Base-by-base conservation (phyloP, 352 stramenopile genomes). In the Pythium aristosporum region DNA sequence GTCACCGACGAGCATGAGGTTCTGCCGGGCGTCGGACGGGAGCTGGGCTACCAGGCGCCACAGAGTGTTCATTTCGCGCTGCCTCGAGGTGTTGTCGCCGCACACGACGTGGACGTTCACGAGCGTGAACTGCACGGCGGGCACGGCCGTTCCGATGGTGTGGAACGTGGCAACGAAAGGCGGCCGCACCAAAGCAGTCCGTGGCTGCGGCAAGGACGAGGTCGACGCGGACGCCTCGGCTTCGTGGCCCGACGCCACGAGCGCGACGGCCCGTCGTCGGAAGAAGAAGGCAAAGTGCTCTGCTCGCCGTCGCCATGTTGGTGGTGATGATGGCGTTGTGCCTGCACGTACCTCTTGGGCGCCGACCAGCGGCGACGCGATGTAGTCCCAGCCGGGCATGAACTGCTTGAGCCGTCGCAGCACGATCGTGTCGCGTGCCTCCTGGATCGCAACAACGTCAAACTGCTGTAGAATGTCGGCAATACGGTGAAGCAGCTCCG, bases 211-310 rank as follows among this genome's bases (percentile, higher is more conserved):
- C 8, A 39, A 39, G 8, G 80, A 28, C 6, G 37, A 42, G 4
- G 25, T 25, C 18, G 47, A 20, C 6, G 18, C 34, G 6, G 3
- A 12, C 13, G 23, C 20, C 3, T 28, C 3, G 32, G n/a, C 52
- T 36, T 34, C 13, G 2, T 30, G 37, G 5, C 32, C 36, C 4
- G 13, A n/a, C 25, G 50, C 41, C 0, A 62, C n/a, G 7, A 53
- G 57, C 5, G 23, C 20, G 7, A 86, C 61, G 10, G 61, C 61
- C 8, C 30, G 67, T 15, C 77, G 77, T 48, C 72, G 72, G 34
- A 79, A 91, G 36, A 91, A 69, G 57, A 81, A 89, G 20, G 71
- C 80, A 23, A 85, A 87, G 23, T 75, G 67, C 57, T 89, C 80
- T 8, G 57, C 42, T 13, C 78, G 74, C 12, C 69, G 72, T 41